These are phyloP conservation scores for Huntiella abstrusa DNA, from an alignment of 2,329 filamentous ascomycete genomes.

Conservation along the genomic window DNA sequence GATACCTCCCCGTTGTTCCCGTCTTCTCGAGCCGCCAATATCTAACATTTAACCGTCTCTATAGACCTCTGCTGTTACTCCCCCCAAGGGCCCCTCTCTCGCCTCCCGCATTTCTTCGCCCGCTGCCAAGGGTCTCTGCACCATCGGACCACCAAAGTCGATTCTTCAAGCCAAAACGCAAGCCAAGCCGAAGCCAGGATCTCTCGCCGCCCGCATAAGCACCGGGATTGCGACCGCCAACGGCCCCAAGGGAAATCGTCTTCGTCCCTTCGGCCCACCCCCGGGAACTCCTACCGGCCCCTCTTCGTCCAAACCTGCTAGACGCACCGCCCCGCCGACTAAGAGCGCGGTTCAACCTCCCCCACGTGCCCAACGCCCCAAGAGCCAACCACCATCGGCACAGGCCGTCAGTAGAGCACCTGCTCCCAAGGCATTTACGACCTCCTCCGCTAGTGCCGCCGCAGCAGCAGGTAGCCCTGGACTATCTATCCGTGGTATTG, in stretches of 20 bases:
- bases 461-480: conserved; percentile 17
- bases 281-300: not conserved
- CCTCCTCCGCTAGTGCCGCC: no score
- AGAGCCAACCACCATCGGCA: not conserved
- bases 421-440: no score
- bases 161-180: not conserved
- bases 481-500: conserved; percentile 54
- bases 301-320: not conserved
- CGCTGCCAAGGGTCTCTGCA: conserved; percentile 7
- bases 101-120: conserved; percentile 10
- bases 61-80: not conserved
- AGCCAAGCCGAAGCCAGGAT: conserved; percentile 4
- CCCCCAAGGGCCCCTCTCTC: conserved; percentile 1
- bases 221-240: conserved; percentile 3
- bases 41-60: not conserved
- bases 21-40: not conserved
- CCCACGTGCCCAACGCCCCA: not conserved
- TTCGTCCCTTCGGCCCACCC: not conserved
- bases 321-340: no score
- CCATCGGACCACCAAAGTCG: conserved; percentile 7
- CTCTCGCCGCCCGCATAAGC: conserved; percentile 6
- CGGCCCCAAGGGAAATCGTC: conserved; percentile 8
- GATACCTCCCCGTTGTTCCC: not conserved
- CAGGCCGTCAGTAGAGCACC: not conserved
- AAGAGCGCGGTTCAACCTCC: not conserved